Evolutionary conservation across 2,329 filamentous ascomycete species (phyloP), one percentile per base, ranked within the genome.

Genomic region (Rutstroemia sp.): DNA sequence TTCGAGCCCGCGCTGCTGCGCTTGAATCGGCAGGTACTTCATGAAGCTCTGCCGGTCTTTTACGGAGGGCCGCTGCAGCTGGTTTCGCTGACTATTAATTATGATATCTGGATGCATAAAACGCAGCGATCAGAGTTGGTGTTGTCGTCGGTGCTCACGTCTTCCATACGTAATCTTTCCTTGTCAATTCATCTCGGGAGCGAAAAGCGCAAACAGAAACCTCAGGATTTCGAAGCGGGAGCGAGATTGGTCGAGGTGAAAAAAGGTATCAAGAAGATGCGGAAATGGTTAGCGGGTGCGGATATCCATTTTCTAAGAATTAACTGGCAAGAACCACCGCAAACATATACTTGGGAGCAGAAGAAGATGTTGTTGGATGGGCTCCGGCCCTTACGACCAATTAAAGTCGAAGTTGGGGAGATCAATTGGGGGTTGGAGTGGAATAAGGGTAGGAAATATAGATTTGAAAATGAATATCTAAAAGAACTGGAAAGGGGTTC

Each of bases 201-300:
- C 38, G 65, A 67, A 51, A 66, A 71, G 51, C 68, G 70, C 45
- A 67, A 67, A 55, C 69, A 62, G 48, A 69, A 68, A 61, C 71
- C 67, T 1, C 56, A 61, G 19, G 65, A 65, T 2, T 61, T 67
- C 9, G 72, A 74, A 45, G 60, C 59, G 6, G 58, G 57, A 7
- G 89, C 80, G n/a, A 95, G 77, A 16, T 82, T 80, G 50, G 88
- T 77, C 53, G 84, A 83, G 53, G 83, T 87, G 57, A 94, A 83
- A 68, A 95, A 97, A 0, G 94, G 94, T 6, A 59, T 67, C 9
- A 63, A 60, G 56, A 67, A 67, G 46, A 34, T 61, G 16, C 50
- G 61, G 27, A 66, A 65, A 39, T 65, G 65, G 65, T 50, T 65
- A 38, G 55, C 53, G 19, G 63, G 61, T 1, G 64, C 63, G 1